Evolutionary conservation across 2,329 filamentous ascomycete genomes (phyloP).

Genomic region (Exophiala calicioides): DNA sequence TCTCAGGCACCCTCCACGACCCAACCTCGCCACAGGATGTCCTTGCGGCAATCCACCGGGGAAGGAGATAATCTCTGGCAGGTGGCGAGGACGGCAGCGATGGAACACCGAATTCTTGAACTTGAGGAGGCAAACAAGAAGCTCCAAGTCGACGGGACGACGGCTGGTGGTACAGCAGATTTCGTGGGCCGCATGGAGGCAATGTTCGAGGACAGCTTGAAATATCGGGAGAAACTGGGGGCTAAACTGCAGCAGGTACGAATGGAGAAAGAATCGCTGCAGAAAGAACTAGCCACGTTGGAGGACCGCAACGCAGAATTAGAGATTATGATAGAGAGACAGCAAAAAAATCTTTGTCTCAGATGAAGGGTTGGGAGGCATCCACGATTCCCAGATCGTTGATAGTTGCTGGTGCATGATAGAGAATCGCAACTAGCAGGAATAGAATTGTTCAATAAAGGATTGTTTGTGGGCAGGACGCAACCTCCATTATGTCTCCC

Average conservation of each 20-base stretch:
- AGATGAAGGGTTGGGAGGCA: too few relatives aligned
- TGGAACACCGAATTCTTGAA: constrained; percentile 46
- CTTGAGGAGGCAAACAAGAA: constrained; percentile 42
- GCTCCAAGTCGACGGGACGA: neutral
- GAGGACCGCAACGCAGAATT: constrained; percentile 43
- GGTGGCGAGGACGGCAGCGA: constrained; percentile 43
- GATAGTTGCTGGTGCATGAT: too few relatives aligned
- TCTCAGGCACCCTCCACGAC: constrained; percentile 18
- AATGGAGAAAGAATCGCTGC: constrained; percentile 43
- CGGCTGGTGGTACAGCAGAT: neutral
- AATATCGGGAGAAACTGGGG: constrained; percentile 41
- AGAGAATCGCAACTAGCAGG: too few relatives aligned
- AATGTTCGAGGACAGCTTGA: constrained; percentile 43
- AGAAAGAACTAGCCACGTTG: constrained; percentile 41
- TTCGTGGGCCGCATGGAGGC: constrained; percentile 39
- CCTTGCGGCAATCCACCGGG: constrained; percentile 32
- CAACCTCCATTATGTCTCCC: too few relatives aligned
- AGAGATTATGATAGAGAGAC: constrained; percentile 48
- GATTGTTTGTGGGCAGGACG: too few relatives aligned
- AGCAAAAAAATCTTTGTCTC: constrained; percentile 40
- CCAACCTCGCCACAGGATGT: neutral
- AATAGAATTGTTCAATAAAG: too few relatives aligned
- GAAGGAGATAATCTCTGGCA: constrained; percentile 44
- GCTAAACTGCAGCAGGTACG: constrained; percentile 41
- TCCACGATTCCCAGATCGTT: neutral